Evolutionary conservation across 2,329 filamentous ascomycete genomes (phyloP).

Genomic region (Dendrostoma leiphaemia): DNA sequence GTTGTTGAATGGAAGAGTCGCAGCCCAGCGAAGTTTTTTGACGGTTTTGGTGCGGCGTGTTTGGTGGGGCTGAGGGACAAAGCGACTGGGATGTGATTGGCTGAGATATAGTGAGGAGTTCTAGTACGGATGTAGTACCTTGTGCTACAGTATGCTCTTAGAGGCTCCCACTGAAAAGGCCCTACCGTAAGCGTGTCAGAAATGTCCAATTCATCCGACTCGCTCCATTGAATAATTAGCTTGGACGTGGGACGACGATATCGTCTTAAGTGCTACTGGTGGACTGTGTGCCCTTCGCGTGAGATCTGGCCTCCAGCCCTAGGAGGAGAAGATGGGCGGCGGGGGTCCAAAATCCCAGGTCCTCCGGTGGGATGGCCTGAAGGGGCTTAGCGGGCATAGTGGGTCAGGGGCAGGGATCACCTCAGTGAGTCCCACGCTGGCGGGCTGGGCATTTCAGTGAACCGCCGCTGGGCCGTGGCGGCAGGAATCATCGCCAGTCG

Average conservation of each 20-base stretch:
- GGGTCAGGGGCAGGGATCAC: not conserved
- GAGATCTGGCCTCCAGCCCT: no score
- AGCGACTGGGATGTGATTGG: not conserved
- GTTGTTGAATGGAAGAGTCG: not conserved
- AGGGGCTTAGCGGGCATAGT: not conserved
- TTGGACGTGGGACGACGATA: no score
- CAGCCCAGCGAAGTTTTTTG: not conserved
- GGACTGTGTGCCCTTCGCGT: no score
- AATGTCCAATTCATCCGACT: no score
- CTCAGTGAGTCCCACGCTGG: not conserved
- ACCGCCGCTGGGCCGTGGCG: no score
- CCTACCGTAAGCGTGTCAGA: no score
- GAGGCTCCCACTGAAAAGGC: slow-evolving; percentile 4
- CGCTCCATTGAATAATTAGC: no score
- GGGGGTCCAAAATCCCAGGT: no score
- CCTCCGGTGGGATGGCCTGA: not conserved
- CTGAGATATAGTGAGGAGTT: no score
- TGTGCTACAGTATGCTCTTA: not conserved
- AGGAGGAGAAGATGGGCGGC: no score
- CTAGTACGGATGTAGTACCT: no score
- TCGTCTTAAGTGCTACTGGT: no score
- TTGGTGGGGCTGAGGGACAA: not conserved
- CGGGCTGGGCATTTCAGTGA: not conserved
- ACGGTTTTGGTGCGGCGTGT: slow-evolving; percentile 7
- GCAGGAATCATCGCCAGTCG: not conserved